Base-by-base conservation (phyloP, 2,329 filamentous ascomycete genomes). In the Diplocarpon mali region DNA sequence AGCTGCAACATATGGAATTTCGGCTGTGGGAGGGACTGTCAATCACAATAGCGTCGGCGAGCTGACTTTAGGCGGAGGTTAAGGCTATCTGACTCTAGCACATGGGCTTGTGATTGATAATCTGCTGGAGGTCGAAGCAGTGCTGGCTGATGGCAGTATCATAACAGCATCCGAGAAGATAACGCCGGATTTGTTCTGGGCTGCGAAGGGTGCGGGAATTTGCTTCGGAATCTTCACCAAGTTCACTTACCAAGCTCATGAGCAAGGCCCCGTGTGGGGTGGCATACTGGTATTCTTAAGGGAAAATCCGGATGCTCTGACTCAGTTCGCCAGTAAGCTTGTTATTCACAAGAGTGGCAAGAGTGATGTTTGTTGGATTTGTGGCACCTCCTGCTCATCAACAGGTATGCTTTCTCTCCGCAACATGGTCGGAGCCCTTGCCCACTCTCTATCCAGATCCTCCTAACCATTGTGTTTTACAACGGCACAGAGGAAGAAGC, bases 31-130 rank as follows among this genome's bases (percentile, higher is more conserved):
- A 5, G 56, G 56, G 0, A 52, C 48, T n/a, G 50, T 56, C 15
- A 50, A 48, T 24, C 42, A 27, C 35, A 35, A 16, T 35, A 52
- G 53, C 7, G 38, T 57, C 14, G 53, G 52, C 1, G 55, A 52
- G 1, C 24, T 53, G 2, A 51, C 51, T 2, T 44, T 57, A 12
- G 53, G 52, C 13, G 53, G 53, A 10, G 55, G 55, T 10, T 76
- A 75, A 54, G 76, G 78, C 2, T 70, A 70, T 60, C 62, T 81
- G 14, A 71, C 67, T 17, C 71, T 73, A 0, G 30, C 37, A n/a
- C 32, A 54, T 35, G 55, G 55, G 4, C 37, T 56, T 2, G 47
- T 46, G 2, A 48, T 55, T 34, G 55, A 56, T 14, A 54, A 52
- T 35, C 28, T 54, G 2, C 36, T 56, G 1, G 38, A 41, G 10